Evolutionary conservation across 352 stramenopile species (phyloP), one percentile per base, ranked within the genome.

Genomic region (Phytophthora syringae): DNA sequence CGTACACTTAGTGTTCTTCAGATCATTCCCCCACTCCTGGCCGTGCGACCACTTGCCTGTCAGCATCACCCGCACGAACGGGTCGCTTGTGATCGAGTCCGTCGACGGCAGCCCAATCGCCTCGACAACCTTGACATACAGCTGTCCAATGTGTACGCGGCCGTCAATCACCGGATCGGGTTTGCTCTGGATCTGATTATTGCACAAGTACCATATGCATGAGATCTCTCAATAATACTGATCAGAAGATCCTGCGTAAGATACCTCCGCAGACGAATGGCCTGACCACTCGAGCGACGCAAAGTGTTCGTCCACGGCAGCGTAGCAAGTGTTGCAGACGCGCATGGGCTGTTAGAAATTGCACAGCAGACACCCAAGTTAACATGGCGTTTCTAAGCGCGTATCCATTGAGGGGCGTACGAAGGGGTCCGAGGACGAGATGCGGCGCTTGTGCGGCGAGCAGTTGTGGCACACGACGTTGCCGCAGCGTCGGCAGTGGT

Each of bases 41-140:
- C 84, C 84, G 48, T 95, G 86, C 5, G 86, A 95, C 86, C 86
- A 95, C 69, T 92, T 92, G 59, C 86, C 86, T 12, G 84, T 89
- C 28, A 95, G 76, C 67, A 92, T 90, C 44, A 95, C 81, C 34
- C 85, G 82, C 36, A 95, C 86, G 54, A 95, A 95, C 25, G 86
- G 86, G 56, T 95, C 86, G 54, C 84, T 95, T 25, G 86, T 95
- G 70, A 95, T 95, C n/a, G 84, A 92, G 57, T 95, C 86, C 16
- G 84, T 95, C 4, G 86, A 95, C 20, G 86, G 86, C 40, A 95
- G 67, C 21, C 86, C 86, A 32, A 95, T 95, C 0, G 86, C 86
- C 58, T 95, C 86, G 1, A 95, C 86, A 15, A 95, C 84, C 44
- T 95, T 95, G 7, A 93, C 86, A 67, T 95, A 95, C 22, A 95